Base-by-base conservation (phyloP, 257 asterid species). In the Sherardia arvensis region DNA sequence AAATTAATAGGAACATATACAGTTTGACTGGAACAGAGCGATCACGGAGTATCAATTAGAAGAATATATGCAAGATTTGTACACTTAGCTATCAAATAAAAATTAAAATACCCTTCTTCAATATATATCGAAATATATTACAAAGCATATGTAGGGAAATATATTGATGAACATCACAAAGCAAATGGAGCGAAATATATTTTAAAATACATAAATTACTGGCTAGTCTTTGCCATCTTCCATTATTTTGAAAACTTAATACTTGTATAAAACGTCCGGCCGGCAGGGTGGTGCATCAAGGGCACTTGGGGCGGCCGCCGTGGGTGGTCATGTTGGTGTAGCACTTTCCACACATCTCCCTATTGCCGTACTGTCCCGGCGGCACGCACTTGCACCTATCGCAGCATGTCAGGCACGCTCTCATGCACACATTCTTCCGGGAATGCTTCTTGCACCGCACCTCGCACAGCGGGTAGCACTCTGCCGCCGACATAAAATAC, bases 341-440 rank as follows among this genome's bases (percentile, higher is more conserved):
- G 74, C 97, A 90, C 45, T 64, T 75, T 38, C 97, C 95, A 53
- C 97, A 87, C 47, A 66, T 75, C 17, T 87, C 92, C n/a, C 23
- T 25, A 77, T 90, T 84, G 17, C 95, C 95, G 49, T 71, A 81
- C 56, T 87, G 88, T 1, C 96, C 96, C 0, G 97, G 97, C 2
- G 97, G 97, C 12, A 87, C 94, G 22, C 97, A 90, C 66, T 90
- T 87, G 92, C 97, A 90, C 40, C 94, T 71, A 0, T 62, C 72
- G 23, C 97, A 90, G 77, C 95, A 90, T 0, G 95, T 81, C 67
- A 79, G 34, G 78, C 97, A 90, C 0, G 84, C 91, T 53, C 95
- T 82, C 74, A 79, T 4, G 81, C 97, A 90, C 0, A 77, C 15
- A 0, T 85, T 85, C 84, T 72, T 56, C 69, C 94, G 61, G 0